These are phyloP conservation scores for Ophiostoma australiae DNA, from an alignment of 2,329 filamentous ascomycete species.

Conservation along the genomic window DNA sequence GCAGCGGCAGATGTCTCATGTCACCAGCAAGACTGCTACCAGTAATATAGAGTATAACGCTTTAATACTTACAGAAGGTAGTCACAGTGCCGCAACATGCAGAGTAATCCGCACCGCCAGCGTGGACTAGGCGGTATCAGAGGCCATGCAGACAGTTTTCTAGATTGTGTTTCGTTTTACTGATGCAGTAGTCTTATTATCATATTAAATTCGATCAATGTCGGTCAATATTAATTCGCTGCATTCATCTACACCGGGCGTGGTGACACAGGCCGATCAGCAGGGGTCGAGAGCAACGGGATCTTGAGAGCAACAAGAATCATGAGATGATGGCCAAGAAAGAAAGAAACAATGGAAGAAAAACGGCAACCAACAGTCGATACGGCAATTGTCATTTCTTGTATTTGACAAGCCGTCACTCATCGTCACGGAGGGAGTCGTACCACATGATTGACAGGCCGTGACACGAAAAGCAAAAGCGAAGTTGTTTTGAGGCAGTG, in stretches of 20 bases:
- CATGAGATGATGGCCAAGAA: neutral
- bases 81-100: conserved; percentile 1
- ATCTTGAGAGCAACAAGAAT: neutral
- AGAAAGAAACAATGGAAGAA: neutral
- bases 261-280: neutral
- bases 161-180: neutral
- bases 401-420: neutral
- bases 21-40: neutral
- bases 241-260: neutral
- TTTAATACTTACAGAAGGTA: neutral
- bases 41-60: neutral
- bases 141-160: neutral
- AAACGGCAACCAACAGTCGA: neutral
- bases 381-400: neutral
- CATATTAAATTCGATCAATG: neutral
- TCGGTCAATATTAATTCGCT: neutral
- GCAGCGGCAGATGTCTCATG: conserved; percentile 6
- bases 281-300: neutral
- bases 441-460: neutral
- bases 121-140: neutral
- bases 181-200: neutral
- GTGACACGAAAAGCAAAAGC: neutral
- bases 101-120: neutral
- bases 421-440: neutral
- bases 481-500: neutral